These are phyloP conservation scores for Samsoniella hepiali DNA, from an alignment of 2,329 filamentous ascomycete genomes.

Conservation along the genomic window DNA sequence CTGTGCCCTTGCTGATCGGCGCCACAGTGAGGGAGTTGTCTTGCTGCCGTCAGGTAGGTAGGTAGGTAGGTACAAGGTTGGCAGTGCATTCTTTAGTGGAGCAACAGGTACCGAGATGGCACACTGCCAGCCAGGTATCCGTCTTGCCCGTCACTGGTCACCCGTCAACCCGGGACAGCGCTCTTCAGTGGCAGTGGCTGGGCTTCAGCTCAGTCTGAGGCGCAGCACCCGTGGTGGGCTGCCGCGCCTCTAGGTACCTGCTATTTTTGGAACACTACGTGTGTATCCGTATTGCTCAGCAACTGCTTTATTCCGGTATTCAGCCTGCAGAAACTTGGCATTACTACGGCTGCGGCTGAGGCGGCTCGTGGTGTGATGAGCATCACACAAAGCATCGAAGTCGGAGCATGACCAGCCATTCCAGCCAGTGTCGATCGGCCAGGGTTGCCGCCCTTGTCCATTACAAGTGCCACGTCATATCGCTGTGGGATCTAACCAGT, in stretches of 20 bases:
- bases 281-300: background rate
- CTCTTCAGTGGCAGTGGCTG: conserved; percentile 2
- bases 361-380: no score
- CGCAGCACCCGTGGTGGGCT: background rate
- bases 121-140: background rate
- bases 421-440: no score
- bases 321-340: no score
- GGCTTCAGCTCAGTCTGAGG: background rate
- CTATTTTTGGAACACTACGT: conserved; percentile 2
- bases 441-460: no score
- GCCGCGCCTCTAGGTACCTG: no score
- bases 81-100: background rate
- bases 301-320: no score
- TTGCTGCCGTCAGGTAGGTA: no score
- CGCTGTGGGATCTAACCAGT: no score
- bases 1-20: conserved; percentile 6
- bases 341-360: no score
- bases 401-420: no score
- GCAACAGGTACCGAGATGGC: background rate
- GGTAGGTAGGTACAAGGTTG: background rate
- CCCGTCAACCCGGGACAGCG: background rate
- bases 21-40: background rate
- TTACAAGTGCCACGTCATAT: no score
- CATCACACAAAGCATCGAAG: no score
- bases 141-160: background rate